Evolutionary conservation across 208 protist species (phyloP).

Genomic region (Crithidia bombi): DNA sequence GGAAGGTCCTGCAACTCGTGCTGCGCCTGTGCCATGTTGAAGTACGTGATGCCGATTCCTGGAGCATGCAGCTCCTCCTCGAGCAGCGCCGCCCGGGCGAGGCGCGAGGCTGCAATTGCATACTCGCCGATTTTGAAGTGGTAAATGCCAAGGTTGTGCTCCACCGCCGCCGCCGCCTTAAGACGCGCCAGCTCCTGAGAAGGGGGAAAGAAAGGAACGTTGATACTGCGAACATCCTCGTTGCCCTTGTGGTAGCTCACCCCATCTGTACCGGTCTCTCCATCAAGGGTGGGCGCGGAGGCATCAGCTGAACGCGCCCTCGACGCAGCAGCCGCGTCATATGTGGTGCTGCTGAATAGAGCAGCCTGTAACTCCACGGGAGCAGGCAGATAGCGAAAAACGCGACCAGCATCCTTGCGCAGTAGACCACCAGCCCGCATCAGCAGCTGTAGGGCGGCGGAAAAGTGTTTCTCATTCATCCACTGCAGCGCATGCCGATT

Average conservation of each 20-base stretch:
- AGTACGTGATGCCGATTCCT: conserved; percentile 79
- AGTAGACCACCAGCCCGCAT: conserved; percentile 42
- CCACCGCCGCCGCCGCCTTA: conserved; percentile 43
- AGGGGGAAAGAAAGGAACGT: conserved; percentile 64
- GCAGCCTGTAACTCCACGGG: conserved; percentile 28
- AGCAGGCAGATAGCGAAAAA: conserved; percentile 47
- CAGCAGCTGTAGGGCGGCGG: conserved; percentile 60
- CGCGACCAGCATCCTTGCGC: conserved; percentile 43
- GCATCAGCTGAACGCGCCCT: too few species aligned
- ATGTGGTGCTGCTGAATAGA: neutral
- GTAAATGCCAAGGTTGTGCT: conserved; percentile 88
- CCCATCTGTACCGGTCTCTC: neutral
- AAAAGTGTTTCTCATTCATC: conserved; percentile 66
- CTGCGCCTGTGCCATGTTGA: conserved; percentile 78
- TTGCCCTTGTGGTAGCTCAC: conserved; percentile 13
- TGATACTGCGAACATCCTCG: conserved; percentile 28
- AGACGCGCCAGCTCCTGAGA: conserved; percentile 48
- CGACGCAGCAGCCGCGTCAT: neutral
- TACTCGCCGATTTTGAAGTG: conserved; percentile 85
- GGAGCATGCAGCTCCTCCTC: conserved; percentile 60
- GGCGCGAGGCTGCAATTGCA: conserved; percentile 50
- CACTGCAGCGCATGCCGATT: conserved; percentile 53
- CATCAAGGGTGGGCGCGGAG: too few species aligned
- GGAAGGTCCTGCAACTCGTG: conserved; percentile 39
- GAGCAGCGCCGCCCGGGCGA: conserved; percentile 50